Evolutionary conservation across 140 eudicot species (phyloP).

Genomic region (Bidens hawaiensis): DNA sequence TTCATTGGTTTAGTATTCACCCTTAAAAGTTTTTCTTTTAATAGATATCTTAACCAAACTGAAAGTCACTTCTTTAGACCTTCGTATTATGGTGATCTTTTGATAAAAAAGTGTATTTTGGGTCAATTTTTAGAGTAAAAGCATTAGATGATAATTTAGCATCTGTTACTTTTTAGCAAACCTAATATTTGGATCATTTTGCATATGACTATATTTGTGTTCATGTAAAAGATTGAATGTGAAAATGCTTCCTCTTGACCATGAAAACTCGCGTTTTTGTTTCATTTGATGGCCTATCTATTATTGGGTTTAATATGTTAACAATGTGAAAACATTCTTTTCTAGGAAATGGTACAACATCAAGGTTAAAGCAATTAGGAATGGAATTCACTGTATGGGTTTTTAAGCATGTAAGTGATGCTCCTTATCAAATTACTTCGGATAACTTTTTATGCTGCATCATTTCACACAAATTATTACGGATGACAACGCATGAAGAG

Average conservation of each 20-base stretch:
- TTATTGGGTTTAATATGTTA: constrained; percentile 6
- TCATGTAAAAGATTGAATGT: neutral
- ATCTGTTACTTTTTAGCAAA: neutral
- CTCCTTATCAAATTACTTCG: constrained; percentile 7
- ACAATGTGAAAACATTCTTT: constrained; percentile 16
- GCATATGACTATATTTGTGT: neutral
- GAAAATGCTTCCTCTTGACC: neutral
- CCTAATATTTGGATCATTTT: neutral
- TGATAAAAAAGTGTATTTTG: neutral
- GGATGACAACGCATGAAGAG: constrained; percentile 1
- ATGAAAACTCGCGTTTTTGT: constrained; percentile 6
- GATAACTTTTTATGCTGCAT: constrained; percentile 3
- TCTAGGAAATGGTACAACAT: constrained; percentile 72
- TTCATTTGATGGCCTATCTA: constrained; percentile 3
- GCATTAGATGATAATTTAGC: neutral
- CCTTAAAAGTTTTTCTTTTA: neutral
- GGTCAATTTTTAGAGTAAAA: constrained; percentile 5
- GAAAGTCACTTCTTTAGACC: neutral
- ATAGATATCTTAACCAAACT: neutral
- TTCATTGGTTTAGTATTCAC: neutral
- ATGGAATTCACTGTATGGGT: constrained; percentile 99
- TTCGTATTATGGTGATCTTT: neutral
- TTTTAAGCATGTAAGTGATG: constrained; percentile 82
- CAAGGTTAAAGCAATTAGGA: constrained; percentile 91
- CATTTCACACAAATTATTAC: constrained; percentile 3